phyloP scores from a whole-genome alignment of 2,329 filamentous ascomycete species.

The Fusarium scirpi region DNA sequence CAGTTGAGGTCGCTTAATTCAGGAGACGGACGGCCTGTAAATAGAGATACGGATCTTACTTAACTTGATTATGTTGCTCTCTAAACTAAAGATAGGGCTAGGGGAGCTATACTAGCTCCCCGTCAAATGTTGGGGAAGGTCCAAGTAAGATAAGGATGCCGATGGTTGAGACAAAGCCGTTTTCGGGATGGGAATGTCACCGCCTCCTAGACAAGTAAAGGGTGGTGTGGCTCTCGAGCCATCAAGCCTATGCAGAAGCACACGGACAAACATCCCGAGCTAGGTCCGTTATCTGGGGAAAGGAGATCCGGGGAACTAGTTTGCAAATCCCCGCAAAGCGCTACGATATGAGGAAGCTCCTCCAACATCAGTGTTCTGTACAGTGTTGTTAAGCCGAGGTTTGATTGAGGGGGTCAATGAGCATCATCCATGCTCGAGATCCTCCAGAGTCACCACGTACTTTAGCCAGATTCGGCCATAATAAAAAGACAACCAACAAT shows the following conservation, averaged over 20 bases:
- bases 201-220: constrained; percentile 11
- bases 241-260: constrained; percentile 15
- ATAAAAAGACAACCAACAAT: background rate
- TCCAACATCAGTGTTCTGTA: constrained; percentile 3
- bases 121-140: constrained; percentile 12
- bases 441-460: background rate
- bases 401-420: constrained; percentile 12
- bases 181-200: constrained; percentile 14
- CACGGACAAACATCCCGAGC: constrained; percentile 19
- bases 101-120: constrained; percentile 7
- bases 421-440: constrained; percentile 2
- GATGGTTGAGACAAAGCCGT: background rate
- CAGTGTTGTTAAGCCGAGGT: background rate
- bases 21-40: background rate
- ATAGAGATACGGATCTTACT: constrained; percentile 13
- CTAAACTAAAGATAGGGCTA: constrained; percentile 11
- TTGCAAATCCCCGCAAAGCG: constrained; percentile 28
- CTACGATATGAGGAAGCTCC: constrained; percentile 20
- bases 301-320: constrained; percentile 34
- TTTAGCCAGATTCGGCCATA: background rate
- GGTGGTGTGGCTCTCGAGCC: constrained; percentile 35
- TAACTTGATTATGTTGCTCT: constrained; percentile 4
- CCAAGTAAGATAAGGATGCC: constrained; percentile 2
- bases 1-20: constrained; percentile 15
- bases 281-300: constrained; percentile 39